phyloP scores from a whole-genome alignment of 148 eudicot species.

The Rhododendron williamsianum region DNA sequence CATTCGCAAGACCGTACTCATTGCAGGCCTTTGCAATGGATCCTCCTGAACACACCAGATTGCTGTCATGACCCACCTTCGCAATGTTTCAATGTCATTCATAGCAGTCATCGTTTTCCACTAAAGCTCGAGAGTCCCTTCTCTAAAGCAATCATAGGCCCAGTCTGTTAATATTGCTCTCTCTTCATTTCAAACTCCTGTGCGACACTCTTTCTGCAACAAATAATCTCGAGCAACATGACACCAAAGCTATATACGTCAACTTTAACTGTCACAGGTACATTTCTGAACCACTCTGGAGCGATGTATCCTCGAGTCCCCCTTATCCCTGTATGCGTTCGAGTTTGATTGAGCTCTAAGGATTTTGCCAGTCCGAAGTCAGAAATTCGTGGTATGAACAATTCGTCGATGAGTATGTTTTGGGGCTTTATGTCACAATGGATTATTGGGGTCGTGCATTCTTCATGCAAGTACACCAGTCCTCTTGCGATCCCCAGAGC shows the following conservation, averaged over 20 bases:
- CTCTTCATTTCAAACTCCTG: slow-evolving; percentile 5
- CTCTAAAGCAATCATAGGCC: slow-evolving; percentile 12
- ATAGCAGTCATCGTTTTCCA: slow-evolving; percentile 3
- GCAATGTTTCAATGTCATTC: not conserved
- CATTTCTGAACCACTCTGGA: slow-evolving; percentile 18
- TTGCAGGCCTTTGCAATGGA: slow-evolving; percentile 4
- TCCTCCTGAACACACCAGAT: slow-evolving; percentile 7
- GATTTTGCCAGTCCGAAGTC: slow-evolving; percentile 22
- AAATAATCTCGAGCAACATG: slow-evolving; percentile 16
- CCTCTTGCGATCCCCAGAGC: slow-evolving; percentile 20
- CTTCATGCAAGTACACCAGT: slow-evolving; percentile 18
- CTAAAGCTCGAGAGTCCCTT: slow-evolving; percentile 2
- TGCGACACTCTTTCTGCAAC: slow-evolving; percentile 11
- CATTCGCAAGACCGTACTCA: slow-evolving; percentile 8
- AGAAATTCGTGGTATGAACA: slow-evolving; percentile 1
- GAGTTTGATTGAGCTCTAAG: not conserved
- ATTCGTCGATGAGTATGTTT: slow-evolving; percentile 6
- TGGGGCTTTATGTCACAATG: slow-evolving; percentile 19
- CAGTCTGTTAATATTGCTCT: slow-evolving; percentile 9
- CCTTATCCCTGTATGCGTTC: slow-evolving; percentile 14
- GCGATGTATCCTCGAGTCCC: slow-evolving; percentile 24
- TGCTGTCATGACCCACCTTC: not conserved
- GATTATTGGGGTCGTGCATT: slow-evolving; percentile 11
- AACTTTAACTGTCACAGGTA: slow-evolving; percentile 10
- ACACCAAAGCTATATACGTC: slow-evolving; percentile 20